Evolutionary conservation across 2,329 filamentous ascomycete species (phyloP), one percentile per base, ranked within the genome.

Genomic region (Epichloe aotearoae): DNA sequence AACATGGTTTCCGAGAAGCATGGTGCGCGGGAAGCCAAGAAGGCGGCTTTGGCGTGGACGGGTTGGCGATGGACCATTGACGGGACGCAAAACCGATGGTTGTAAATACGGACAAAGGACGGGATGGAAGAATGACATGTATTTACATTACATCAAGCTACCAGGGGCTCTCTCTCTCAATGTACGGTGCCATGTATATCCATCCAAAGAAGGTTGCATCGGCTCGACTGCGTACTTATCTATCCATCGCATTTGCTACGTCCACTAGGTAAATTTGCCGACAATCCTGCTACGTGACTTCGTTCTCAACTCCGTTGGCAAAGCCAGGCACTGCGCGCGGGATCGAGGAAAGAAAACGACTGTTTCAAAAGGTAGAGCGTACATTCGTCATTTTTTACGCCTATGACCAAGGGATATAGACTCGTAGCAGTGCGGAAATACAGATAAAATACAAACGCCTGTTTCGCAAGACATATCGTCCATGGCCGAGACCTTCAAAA

Each of bases 21-120:
- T 2, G 58, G 61, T 17, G 26, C 45, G 2, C 39, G 57, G 36
- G 52, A 56, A n/a, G 59, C 61, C 2, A 19, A 40, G 17, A 53
- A 51, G 37, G 53, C 54, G 38, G 55, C 49, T 2, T 46, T 39
- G 44, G 52, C 51, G 5, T 48, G 63, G 17, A 43, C 52, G 10
- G 55, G 59, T 15, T 65, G 63, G 63, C 57, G 62, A 38, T 51
- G 50, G 47, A 41, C 54, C 26, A 54, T 59, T 38, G 52, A 55
- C 1, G 36, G 45, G 10, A 20, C 11, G 3, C 10, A 19, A 4
- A n/a, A 17, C 20, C 36, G 17, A 8, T 4, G 7, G 5, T 20
- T 33, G 17, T 46, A 26, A 33, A 33, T 26, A 19, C 3, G 30
- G 36, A 30, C 10, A 30, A 30, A 10, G 8, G 30, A 4, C 26